Base-by-base conservation (phyloP, 2,329 filamentous ascomycete species). In the Aspergillus alliaceus region DNA sequence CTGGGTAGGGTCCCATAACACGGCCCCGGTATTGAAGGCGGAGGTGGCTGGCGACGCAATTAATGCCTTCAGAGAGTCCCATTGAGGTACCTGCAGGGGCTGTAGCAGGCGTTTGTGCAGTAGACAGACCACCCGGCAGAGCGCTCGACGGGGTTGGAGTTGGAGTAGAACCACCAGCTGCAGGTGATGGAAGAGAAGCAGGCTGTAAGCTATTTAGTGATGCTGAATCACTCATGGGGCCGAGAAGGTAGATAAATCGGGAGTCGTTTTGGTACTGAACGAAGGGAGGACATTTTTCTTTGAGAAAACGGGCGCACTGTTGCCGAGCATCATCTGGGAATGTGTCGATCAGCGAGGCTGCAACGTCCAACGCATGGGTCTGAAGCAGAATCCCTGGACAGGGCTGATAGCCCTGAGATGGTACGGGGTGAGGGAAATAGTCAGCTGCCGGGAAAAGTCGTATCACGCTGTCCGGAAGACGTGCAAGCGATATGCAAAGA, bases 341-440 rank as follows among this genome's bases (percentile, higher is more conserved):
- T 15, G 72, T 70, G 55, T 81, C 79, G 29, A 77, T 69, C 4
- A 80, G 66, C 11, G 74, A 73, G 9, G 77, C 73, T 11, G 77
- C 77, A 14, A 79, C 75, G 57, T 80, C 78, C 14, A 79, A 66
- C 12, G 77, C 72, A 39, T 78, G 73, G 6, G 73, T 72, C 56
- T 75, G 74, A 14, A 76, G 63, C 34, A 70, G 62, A 6, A 71
- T 71, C 8, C 69, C 72, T 20, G 70, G 69, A 25, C 67, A 70
- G 14, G 69, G 66, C 11, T 64, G 64, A 47, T 64, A 63, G 11
- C 64, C 60, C 47, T 66, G 64, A 25, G 58, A 49, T 22, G 59
- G 59, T n/a, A 59, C 58, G 7, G 64, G 58, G 22, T 63, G 68
- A 22, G 68, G 68, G 49, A 69, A 72, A 51, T 69, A 71, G 37